These are phyloP conservation scores for Botrytis fabae DNA, from an alignment of 2,329 filamentous ascomycete genomes.

Conservation along the genomic window DNA sequence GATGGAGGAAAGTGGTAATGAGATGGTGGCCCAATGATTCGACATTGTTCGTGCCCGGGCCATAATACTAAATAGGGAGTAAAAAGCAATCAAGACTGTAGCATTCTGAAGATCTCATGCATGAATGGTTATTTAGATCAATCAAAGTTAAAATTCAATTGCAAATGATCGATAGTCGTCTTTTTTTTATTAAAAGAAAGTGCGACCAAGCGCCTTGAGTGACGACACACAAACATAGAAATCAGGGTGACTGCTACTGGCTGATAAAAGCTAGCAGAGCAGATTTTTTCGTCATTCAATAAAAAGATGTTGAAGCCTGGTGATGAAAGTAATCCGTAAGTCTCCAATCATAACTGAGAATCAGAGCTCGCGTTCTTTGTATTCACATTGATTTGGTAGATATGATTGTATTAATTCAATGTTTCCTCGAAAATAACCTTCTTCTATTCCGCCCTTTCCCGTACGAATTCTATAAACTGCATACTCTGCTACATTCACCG, in stretches of 20 bases:
- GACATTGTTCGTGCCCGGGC: not conserved
- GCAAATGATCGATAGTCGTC: not conserved
- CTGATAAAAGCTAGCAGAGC: not conserved
- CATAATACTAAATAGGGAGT: accelerated
- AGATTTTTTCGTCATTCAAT: not conserved
- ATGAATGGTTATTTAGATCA: too few species aligned
- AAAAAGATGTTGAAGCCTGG: not conserved
- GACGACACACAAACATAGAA: not conserved
- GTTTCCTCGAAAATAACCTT: not conserved
- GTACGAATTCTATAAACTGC: not conserved
- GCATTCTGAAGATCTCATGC: not conserved
- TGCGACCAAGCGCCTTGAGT: too few species aligned
- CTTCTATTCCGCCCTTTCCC: not conserved
- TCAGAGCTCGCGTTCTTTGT: not conserved
- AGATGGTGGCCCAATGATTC: not conserved
- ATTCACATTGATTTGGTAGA: not conserved
- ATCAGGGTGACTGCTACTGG: not conserved
- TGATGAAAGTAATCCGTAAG: accelerated
- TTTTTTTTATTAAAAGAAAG: not conserved
- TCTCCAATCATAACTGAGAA: not conserved
- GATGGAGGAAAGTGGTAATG: not conserved
- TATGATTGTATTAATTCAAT: not conserved
- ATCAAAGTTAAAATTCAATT: not conserved
- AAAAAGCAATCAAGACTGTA: not conserved
- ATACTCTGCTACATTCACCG: not conserved